Evolutionary conservation across 345 rosid species (phyloP).

Genomic region (Eucalyptus erythrocorys): DNA sequence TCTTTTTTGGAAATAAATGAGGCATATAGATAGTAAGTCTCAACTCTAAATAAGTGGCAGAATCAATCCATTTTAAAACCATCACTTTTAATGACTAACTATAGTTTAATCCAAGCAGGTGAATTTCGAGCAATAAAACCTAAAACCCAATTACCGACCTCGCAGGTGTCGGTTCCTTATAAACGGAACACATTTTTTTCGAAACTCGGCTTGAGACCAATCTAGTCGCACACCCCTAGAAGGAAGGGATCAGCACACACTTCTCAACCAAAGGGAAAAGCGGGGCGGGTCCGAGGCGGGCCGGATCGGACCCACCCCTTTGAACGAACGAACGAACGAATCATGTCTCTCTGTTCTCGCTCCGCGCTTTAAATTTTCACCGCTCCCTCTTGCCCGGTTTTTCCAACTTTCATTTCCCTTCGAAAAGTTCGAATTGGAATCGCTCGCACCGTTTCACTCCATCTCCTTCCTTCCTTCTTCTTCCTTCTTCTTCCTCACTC

Average conservation of each 20-base stretch:
- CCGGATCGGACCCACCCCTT: background rate
- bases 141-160: background rate
- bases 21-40: accelerated
- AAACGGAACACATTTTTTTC: background rate
- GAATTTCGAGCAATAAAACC: background rate
- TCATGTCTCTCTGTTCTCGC: background rate
- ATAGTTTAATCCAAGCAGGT: background rate
- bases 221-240: background rate
- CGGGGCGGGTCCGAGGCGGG: background rate
- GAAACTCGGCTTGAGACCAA: background rate
- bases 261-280: background rate
- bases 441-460: background rate
- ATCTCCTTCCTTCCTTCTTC: background rate
- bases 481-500: background rate
- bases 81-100: accelerated
- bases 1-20: background rate
- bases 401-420: background rate
- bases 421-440: background rate
- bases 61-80: background rate
- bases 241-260: background rate
- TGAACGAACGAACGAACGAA: background rate
- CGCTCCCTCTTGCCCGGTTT: background rate
- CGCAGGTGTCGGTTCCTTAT: background rate
- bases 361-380: background rate
- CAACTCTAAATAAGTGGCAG: background rate